Percentiles rank a stretch among this genome's conserved stretches.
These are phyloP conservation scores for Blastocystis sp. DNA, from an alignment of 352 stramenopile genomes.

Conservation along the genomic window DNA sequence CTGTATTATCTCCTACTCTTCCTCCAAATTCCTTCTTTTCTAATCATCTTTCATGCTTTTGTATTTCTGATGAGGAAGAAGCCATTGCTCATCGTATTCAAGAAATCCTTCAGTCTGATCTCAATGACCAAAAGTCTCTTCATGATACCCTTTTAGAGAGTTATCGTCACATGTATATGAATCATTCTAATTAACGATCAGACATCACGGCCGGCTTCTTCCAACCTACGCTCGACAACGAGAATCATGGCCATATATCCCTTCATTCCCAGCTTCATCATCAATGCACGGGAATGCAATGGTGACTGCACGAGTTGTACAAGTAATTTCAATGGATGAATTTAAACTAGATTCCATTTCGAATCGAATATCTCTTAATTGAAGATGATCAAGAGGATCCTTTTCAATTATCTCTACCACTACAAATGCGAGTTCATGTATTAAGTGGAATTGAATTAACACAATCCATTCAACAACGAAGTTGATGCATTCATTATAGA, in stretches of 20 bases:
- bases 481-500: too few relatives aligned
- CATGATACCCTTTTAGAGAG: neutral
- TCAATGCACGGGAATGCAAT: neutral
- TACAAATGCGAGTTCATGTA: neutral
- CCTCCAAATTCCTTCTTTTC: neutral
- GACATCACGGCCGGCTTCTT: neutral
- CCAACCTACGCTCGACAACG: neutral
- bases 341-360: neutral
- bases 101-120: neutral
- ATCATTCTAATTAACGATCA: neutral
- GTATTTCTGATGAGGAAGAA: neutral
- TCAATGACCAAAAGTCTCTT: neutral
- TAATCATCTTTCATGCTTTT: neutral
- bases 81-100: neutral
- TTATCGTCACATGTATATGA: neutral
- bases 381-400: neutral
- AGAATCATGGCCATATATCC: neutral
- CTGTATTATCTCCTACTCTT: constrained; percentile 11
- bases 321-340: neutral
- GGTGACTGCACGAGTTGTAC: neutral
- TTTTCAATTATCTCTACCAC: neutral
- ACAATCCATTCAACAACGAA: neutral
- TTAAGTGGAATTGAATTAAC: neutral
- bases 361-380: neutral
- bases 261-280: neutral